These are phyloP conservation scores for Inga leiocalycina DNA, from an alignment of 306 rosid species.

Conservation along the genomic window DNA sequence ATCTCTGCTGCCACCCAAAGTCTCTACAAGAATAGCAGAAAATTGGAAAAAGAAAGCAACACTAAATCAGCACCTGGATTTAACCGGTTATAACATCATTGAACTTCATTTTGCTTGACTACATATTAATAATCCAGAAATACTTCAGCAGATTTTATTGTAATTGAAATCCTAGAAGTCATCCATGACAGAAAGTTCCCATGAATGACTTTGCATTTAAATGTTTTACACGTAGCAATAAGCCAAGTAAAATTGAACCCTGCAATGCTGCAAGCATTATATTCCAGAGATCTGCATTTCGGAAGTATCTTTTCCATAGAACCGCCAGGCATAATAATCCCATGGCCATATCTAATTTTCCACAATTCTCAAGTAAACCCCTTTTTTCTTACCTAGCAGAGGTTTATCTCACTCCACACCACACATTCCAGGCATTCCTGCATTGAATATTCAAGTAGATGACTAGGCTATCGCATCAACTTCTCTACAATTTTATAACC, in stretches of 20 bases:
- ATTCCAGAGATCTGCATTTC: constrained; percentile 15
- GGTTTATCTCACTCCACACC: constrained; percentile 25
- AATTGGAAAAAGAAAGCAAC: background rate
- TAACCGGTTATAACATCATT: constrained; percentile 25
- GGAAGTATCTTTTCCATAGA: constrained; percentile 17
- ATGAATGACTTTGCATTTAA: background rate
- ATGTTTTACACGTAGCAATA: background rate
- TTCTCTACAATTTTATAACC: constrained; percentile 9
- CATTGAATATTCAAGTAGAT: constrained; percentile 4
- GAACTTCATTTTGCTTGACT: background rate
- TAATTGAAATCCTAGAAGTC: background rate
- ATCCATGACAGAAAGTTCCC: background rate
- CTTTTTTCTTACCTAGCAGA: background rate
- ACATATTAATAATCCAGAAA: constrained; percentile 1
- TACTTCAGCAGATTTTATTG: background rate
- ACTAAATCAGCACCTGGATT: constrained; percentile 22
- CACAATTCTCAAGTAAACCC: constrained; percentile 5
- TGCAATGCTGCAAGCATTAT: constrained; percentile 15
- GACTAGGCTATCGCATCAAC: constrained; percentile 9
- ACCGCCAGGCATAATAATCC: background rate
- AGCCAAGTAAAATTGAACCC: constrained; percentile 15
- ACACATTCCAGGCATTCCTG: constrained; percentile 15
- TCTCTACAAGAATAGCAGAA: constrained; percentile 62
- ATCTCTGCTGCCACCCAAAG: constrained; percentile 96
- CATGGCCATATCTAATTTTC: constrained; percentile 13